Conservation (phyloP, 148 eudicot genomes). For the Rhododendron simsii region DNA sequence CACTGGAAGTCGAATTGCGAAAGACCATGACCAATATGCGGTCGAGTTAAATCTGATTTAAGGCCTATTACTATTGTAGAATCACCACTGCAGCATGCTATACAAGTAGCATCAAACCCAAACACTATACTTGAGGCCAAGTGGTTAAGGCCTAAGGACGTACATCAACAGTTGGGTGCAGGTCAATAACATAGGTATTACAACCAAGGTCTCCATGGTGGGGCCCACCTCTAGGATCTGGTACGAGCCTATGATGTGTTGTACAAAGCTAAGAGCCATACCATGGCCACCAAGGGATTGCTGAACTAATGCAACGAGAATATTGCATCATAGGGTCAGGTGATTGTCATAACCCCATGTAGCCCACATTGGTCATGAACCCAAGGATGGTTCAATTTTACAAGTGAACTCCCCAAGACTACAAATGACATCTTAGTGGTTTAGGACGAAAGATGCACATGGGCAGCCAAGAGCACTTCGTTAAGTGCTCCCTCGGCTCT, state of each 20-base stretch:
- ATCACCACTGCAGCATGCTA: neutral
- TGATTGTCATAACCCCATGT: neutral
- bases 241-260: neutral
- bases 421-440: neutral
- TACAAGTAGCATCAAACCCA: neutral
- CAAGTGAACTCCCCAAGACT: neutral
- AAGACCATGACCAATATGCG: neutral
- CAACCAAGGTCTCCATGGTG: neutral
- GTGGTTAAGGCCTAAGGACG: neutral
- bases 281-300: neutral
- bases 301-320: neutral
- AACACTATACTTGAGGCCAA: neutral
- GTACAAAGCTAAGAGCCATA: neutral
- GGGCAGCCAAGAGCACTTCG: neutral
- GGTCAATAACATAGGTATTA: neutral
- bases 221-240: neutral
- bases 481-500: neutral
- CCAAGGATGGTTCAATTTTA: neutral
- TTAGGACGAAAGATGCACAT: neutral
- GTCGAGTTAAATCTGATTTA: neutral
- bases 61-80: neutral
- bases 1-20: neutral
- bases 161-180: neutral
- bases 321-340: neutral
- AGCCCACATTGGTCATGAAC: neutral